phyloP scores from a whole-genome alignment of 2,329 filamentous ascomycete species.

The Beauveria caledonica region DNA sequence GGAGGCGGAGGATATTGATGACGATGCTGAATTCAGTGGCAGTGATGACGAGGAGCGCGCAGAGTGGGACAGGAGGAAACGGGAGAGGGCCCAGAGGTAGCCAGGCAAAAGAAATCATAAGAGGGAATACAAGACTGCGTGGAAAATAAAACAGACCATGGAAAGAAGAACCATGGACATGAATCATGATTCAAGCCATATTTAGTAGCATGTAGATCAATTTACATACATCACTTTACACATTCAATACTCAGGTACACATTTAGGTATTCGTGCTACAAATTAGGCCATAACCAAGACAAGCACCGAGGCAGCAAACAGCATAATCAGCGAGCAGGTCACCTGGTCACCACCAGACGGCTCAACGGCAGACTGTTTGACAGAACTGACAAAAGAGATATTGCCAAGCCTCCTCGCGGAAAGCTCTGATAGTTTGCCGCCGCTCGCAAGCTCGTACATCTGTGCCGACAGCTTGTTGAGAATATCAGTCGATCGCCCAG shows the following conservation, averaged over 20 bases:
- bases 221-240: neutral
- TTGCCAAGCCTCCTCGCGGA: slow-evolving; percentile 25
- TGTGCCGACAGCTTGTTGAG: slow-evolving; percentile 42
- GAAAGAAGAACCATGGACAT: neutral
- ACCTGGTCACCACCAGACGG: neutral
- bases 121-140: neutral
- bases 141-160: neutral
- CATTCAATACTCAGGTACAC: neutral
- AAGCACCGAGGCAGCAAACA: neutral
- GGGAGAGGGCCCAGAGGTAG: slow-evolving; percentile 27
- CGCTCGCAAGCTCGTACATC: slow-evolving; percentile 38
- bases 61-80: slow-evolving; percentile 48
- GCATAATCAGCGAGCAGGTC: neutral
- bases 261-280: slow-evolving; percentile 3
- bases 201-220: slow-evolving; percentile 2
- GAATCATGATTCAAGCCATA: slow-evolving; percentile 2
- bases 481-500: slow-evolving; percentile 51
- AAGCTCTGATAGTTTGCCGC: slow-evolving; percentile 28
- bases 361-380: slow-evolving; percentile 11
- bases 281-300: neutral
- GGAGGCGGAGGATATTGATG: slow-evolving; percentile 36
- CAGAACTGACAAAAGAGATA: slow-evolving; percentile 27
- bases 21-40: slow-evolving; percentile 54
- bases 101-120: neutral
- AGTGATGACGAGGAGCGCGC: slow-evolving; percentile 58